A percentile compares a stretch with the other conserved stretches of the same genome.
Evolutionary conservation across 1,284 basidiomycete genomes (phyloP).

Genomic region (Tremellales sp.): DNA sequence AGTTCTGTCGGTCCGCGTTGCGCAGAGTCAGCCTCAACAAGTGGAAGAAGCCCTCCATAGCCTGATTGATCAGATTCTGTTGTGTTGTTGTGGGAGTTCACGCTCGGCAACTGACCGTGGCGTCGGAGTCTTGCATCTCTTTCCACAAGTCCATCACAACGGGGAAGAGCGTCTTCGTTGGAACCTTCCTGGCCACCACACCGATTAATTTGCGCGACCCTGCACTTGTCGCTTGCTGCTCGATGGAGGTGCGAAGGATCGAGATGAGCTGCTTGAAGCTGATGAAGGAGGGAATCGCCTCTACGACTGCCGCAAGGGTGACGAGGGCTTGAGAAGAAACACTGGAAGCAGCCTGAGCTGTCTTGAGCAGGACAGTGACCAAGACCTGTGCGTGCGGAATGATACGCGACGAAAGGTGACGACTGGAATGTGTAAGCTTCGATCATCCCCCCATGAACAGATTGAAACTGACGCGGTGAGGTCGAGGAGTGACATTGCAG

Average conservation of each 20-base stretch:
- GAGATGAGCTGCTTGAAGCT: conserved; percentile 46
- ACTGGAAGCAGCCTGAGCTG: conserved; percentile 10
- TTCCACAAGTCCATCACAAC: conserved; percentile 54
- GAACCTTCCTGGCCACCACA: conserved; percentile 63
- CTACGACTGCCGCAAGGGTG: conserved; percentile 32
- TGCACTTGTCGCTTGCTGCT: conserved; percentile 21
- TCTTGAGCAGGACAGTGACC: conserved; percentile 55
- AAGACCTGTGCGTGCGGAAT: conserved; percentile 78
- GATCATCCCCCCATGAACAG: conserved; percentile 5
- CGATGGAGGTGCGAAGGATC: conserved; percentile 41
- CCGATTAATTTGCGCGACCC: conserved; percentile 47
- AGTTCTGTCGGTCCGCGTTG: conserved; percentile 59
- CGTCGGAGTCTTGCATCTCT: conserved; percentile 26
- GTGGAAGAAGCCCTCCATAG: conserved; percentile 58
- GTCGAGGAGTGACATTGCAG: conserved; percentile 57
- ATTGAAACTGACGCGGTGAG: conserved; percentile 16
- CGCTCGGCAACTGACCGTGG: conserved; percentile 17
- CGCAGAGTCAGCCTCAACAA: conserved; percentile 64
- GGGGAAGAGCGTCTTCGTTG: conserved; percentile 63
- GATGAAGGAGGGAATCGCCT: conserved; percentile 50
- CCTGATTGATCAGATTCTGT: conserved; percentile 11
- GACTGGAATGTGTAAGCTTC: conserved; percentile 47
- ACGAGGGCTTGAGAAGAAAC: conserved; percentile 18
- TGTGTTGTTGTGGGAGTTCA: background rate
- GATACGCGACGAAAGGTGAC: conserved; percentile 74